Percentiles rank a stretch among this genome's conserved stretches.
These are phyloP conservation scores for Microcera coccophila DNA, from an alignment of 2,329 filamentous ascomycete genomes.

Conservation along the genomic window DNA sequence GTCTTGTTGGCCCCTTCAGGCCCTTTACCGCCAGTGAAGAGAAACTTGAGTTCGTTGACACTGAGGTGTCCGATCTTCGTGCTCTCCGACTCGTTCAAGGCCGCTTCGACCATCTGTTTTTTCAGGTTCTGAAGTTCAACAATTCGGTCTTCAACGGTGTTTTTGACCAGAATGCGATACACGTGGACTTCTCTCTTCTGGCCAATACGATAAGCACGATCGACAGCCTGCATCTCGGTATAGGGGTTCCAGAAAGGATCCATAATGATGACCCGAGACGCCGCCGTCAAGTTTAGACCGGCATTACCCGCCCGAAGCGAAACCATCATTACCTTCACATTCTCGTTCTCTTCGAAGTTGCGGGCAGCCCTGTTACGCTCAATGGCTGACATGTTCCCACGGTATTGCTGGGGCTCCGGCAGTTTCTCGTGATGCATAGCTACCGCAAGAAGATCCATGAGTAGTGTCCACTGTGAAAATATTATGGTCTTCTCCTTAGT, in stretches of 20 bases:
- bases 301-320: slow-evolving; percentile 78
- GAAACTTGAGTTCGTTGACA: slow-evolving; percentile 62
- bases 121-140: slow-evolving; percentile 75
- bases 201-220: slow-evolving; percentile 84
- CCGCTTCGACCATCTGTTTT: slow-evolving; percentile 69
- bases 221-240: slow-evolving; percentile 87
- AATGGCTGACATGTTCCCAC: slow-evolving; percentile 71
- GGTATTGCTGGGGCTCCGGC: slow-evolving; percentile 66
- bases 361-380: slow-evolving; percentile 66
- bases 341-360: slow-evolving; percentile 60
- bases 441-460: slow-evolving; percentile 68
- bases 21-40: too few species aligned
- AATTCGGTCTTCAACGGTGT: slow-evolving; percentile 86
- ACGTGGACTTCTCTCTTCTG: slow-evolving; percentile 71
- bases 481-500: slow-evolving; percentile 66
- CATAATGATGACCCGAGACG: slow-evolving; percentile 82
- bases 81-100: slow-evolving; percentile 71
- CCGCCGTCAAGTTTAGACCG: slow-evolving; percentile 79
- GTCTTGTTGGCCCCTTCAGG: too few species aligned
- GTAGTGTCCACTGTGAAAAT: slow-evolving; percentile 75
- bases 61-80: slow-evolving; percentile 64
- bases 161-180: slow-evolving; percentile 71
- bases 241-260: slow-evolving; percentile 96
- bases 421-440: slow-evolving; percentile 63
- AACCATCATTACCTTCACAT: slow-evolving; percentile 73